Evolutionary conservation across 108 stramenopile species (phyloP), one percentile per base, ranked within the genome.

Genomic region (Cyclostephanos tholiformis): DNA sequence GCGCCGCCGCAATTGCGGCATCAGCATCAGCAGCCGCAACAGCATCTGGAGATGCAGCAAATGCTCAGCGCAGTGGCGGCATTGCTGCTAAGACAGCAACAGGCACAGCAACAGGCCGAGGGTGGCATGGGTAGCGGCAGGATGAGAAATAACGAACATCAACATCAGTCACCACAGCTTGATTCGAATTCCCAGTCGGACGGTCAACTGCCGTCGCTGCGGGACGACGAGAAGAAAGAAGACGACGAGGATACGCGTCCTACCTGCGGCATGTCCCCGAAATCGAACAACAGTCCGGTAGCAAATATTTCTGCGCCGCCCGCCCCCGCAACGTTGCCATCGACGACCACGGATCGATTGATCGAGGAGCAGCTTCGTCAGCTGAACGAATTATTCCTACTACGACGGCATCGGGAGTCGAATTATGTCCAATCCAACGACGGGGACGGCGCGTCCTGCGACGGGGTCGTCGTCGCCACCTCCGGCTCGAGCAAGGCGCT

Each of bases 291-390:
- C 26, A 50, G 27, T 19, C 46, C 49, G 49, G 29, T 38, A n/a
- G n/a, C n/a, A n/a, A n/a, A 51, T 3, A 35, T 13, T 30, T 23
- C 29, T 25, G n/a, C 12, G 65, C 6, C 25, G 57, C 3, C 32
- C 16, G 6, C 32, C 5, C 3, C 52, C 22, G 44, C 27, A 58
- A 50, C 69, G 2, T 36, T 58, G 51, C 26, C 22, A 58, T 30
- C 23, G 19, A 49, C 12, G n/a, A 52, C 65, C 17, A 79, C 71
- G 8, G 77, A 79, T 72, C 49, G 41, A 59, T 63, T 72, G 25
- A 79, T 79, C 23, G 65, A 79, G 36, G 65, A 79, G 32, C 77
- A 77, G 27, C 51, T 79, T 39, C 60, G 77, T 19, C 70, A 79
- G 62, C 36, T 79, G 12, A 79, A 79, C 27, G 77, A 79, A 60